A percentile compares a stretch with the other conserved stretches of the same genome.
Evolutionary conservation across 352 stramenopile species (phyloP).

Genomic region (Phytopythium kandeliae): DNA sequence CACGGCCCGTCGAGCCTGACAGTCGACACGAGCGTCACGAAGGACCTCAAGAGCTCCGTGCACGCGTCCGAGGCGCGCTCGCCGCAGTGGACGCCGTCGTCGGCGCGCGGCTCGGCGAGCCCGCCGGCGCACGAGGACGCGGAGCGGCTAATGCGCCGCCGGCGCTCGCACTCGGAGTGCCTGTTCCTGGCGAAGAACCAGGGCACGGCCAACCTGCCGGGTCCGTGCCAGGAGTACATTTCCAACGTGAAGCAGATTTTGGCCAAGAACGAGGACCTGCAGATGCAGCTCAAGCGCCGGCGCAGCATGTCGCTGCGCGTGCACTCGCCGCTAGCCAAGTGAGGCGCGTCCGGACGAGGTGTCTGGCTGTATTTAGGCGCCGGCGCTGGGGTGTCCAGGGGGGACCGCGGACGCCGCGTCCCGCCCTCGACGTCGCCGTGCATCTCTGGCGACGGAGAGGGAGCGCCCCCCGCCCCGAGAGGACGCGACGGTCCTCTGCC

Average conservation of each 20-base stretch:
- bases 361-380: conserved; percentile 2
- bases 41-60: conserved; percentile 17
- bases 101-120: conserved; percentile 5
- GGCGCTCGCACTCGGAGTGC: conserved; percentile 77
- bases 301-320: conserved; percentile 63
- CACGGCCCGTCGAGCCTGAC: conserved; percentile 14
- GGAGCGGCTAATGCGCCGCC: conserved; percentile 31
- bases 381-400: background rate
- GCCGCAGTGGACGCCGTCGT: conserved; percentile 14
- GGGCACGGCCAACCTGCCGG: conserved; percentile 43
- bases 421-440: background rate
- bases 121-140: conserved; percentile 19
- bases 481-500: background rate
- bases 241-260: conserved; percentile 82
- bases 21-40: conserved; percentile 46
- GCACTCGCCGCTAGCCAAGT: conserved; percentile 40
- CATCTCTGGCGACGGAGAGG: background rate
- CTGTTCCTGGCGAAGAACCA: conserved; percentile 64
- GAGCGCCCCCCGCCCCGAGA: background rate
- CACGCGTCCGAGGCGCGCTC: conserved; percentile 17
- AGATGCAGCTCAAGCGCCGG: conserved; percentile 37
- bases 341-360: background rate
- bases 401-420: background rate
- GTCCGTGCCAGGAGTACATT: conserved; percentile 82
- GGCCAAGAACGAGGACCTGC: conserved; percentile 45